Base-by-base conservation (phyloP, 1,284 basidiomycete genomes). In the Termitomyces sp. region DNA sequence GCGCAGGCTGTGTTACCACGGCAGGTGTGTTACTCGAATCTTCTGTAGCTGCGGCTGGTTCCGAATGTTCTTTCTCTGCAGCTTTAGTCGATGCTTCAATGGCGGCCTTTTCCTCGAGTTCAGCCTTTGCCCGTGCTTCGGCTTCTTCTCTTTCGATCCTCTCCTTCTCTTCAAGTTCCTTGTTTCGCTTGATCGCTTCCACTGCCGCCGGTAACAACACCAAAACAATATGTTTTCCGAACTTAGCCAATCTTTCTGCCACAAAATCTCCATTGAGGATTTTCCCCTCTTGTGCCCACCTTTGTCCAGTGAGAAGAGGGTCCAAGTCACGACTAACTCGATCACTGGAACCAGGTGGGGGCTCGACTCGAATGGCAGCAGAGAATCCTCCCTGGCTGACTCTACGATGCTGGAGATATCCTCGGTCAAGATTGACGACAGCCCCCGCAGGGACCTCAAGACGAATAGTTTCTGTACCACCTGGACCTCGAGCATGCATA, bases 281-380 rank as follows among this genome's bases (percentile, higher is more conserved):
- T 61, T 88, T 89, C 51, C 83, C 83, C 68, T 97, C 95, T 63
- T 97, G 94, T 1, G 80, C 73, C 95, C 96, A 98, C 42, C 96
- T 82, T 62, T 91, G 87, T n/a, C 86, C 66, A 0, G 96, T 97
- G 9, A 87, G 72, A 54, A 91, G 71, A 3, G 94, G 94, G 47
- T 88, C 84, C 47, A 91, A 80, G 28, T 81, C 80, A 33, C 81
- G 80, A 30, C 72, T 71, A 49, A 82, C 78, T 30, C 75, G 74
- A 19, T 67, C 66, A 19, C 79, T 78, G 30, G 75, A 68, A 16
- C 73, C 68, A 48, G 82, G 77, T 21, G 78, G 70, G 14, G 75
- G 69, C 61, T 87, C 84, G n/a, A 84, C 72, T 42, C 82, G 77
- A 30, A 86, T 76, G 18, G 83, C 73, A 19, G 82, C 74, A 4